Evolutionary conservation across 768 basidiomycete genomes (phyloP).

Genomic region (Lactarius tabidus): DNA sequence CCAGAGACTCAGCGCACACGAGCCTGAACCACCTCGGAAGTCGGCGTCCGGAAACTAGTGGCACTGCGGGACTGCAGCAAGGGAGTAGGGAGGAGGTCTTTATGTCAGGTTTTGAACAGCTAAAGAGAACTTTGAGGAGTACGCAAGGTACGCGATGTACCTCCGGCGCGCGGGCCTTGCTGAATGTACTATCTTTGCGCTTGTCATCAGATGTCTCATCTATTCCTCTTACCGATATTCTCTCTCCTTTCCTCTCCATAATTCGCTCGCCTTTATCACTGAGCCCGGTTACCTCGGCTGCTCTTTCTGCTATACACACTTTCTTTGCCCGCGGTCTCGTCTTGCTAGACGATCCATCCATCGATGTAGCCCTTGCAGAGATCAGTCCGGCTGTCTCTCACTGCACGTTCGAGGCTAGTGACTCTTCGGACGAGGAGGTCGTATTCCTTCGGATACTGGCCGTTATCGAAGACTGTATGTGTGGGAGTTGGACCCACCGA

Average conservation of each 20-base stretch:
- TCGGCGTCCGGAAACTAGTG: conserved; percentile 50
- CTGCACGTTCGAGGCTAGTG: conserved; percentile 97
- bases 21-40: conserved; percentile 75
- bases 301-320: conserved; percentile 81
- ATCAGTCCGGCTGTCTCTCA: conserved; percentile 88
- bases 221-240: conserved; percentile 57
- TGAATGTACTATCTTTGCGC: neutral
- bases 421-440: conserved; percentile 94
- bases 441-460: conserved; percentile 89
- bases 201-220: conserved; percentile 49
- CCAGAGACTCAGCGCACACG: conserved; percentile 64
- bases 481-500: conserved; percentile 56
- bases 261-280: conserved; percentile 93
- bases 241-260: conserved; percentile 88
- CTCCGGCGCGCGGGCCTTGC: neutral
- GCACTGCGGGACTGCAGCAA: conserved; percentile 42
- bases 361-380: conserved; percentile 70
- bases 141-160: conserved; percentile 49
- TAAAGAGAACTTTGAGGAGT: conserved; percentile 70
- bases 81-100: conserved; percentile 74
- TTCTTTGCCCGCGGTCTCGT: conserved; percentile 82
- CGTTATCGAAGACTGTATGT: conserved; percentile 81
- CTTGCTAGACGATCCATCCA: conserved; percentile 46
- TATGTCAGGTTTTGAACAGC: conserved; percentile 84
- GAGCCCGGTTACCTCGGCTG: conserved; percentile 94